Conservation (phyloP, 2,329 filamentous ascomycete genomes). For the Chaetothyriales sp. region DNA sequence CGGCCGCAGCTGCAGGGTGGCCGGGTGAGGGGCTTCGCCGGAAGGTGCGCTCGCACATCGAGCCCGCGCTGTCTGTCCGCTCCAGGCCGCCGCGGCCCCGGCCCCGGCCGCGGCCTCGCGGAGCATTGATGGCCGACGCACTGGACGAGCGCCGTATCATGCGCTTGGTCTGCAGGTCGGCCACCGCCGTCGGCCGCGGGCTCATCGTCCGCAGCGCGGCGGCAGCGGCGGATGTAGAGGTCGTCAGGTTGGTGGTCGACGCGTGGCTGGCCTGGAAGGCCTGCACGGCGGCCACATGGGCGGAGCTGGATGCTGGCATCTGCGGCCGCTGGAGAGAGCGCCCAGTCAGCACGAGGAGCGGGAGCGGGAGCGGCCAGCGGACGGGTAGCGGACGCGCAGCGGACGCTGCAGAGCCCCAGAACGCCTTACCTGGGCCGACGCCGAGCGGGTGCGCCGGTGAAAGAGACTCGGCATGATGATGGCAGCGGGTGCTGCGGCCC, state of each 20-base stretch:
- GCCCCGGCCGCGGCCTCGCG: constrained; percentile 8
- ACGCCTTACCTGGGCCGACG: constrained; percentile 17
- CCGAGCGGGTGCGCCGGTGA: constrained; percentile 24
- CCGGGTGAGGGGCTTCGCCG: constrained; percentile 59
- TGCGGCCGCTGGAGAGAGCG: constrained; percentile 38
- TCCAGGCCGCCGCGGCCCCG: constrained; percentile 37
- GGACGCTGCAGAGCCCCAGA: background rate
- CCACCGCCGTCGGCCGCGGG: constrained; percentile 64
- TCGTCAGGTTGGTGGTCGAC: constrained; percentile 56
- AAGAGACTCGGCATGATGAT: constrained; percentile 18
- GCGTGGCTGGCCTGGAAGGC: constrained; percentile 60
- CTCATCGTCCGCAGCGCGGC: constrained; percentile 69
- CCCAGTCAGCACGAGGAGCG: constrained; percentile 8
- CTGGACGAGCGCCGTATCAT: constrained; percentile 62
- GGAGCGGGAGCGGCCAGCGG: too few relatives aligned
- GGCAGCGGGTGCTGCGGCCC: background rate
- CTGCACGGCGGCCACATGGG: constrained; percentile 65
- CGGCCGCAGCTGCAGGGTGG: constrained; percentile 21
- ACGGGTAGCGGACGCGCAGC: background rate
- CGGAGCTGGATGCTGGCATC: constrained; percentile 53
- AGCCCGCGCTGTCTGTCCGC: constrained; percentile 56
- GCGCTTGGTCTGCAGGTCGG: constrained; percentile 76
- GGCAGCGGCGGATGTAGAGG: constrained; percentile 74
- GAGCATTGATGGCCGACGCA: constrained; percentile 18
- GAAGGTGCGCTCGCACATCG: constrained; percentile 83